A percentile compares a stretch with the other conserved stretches of the same genome.
Conservation (phyloP, 139 green algal species). For the Nannochloris sp. region DNA sequence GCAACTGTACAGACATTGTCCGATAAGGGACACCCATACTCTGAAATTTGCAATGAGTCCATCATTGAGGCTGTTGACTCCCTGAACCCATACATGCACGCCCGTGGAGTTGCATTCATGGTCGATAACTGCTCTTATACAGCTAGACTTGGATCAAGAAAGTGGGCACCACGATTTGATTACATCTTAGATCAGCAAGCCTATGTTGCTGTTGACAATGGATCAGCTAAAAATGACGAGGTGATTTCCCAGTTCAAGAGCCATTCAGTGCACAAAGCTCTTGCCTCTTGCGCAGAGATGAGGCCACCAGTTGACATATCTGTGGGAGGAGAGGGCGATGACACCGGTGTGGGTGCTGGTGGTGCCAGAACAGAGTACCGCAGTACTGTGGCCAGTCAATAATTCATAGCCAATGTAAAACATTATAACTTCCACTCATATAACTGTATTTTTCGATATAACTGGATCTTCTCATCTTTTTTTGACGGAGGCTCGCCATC, state of each 20-base stretch:
- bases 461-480: too few relatives aligned
- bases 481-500: too few relatives aligned
- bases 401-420: constrained; percentile 3
- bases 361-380: constrained; percentile 75
- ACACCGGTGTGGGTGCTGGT: constrained; percentile 60
- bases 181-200: constrained; percentile 95
- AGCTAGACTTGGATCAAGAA: constrained; percentile 88
- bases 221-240: constrained; percentile 47
- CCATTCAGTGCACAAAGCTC: constrained; percentile 54
- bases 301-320: constrained; percentile 94
- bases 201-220: constrained; percentile 64
- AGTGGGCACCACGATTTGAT: constrained; percentile 97
- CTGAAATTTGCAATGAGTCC: constrained; percentile 98
- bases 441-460: too few relatives aligned
- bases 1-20: constrained; percentile 82
- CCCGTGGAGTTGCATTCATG: constrained; percentile 98
- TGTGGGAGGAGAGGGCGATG: constrained; percentile 61
- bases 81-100: constrained; percentile 99
- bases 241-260: constrained; percentile 38
- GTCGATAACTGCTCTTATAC: constrained; percentile 99
- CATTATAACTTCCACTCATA: background rate
- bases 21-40: constrained; percentile 93
- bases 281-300: constrained; percentile 83
- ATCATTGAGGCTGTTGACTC: constrained; percentile 83
- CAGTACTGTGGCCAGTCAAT: constrained; percentile 17